Evolutionary conservation across 2,329 filamentous ascomycete species (phyloP).

Genomic region (Fusarium nodosum): DNA sequence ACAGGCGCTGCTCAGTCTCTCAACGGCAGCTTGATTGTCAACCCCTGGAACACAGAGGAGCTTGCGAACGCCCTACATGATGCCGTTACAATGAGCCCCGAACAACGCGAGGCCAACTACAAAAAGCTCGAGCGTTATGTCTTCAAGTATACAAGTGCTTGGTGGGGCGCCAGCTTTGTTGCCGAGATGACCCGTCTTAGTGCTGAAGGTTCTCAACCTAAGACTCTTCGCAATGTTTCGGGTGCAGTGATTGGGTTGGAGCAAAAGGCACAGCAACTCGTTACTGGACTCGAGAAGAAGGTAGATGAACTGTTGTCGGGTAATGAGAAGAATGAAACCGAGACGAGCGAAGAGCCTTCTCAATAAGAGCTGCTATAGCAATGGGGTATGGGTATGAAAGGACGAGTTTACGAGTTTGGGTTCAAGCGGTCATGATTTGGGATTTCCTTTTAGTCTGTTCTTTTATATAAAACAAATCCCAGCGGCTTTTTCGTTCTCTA

Average conservation of each 20-base stretch:
- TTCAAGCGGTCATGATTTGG: constrained; percentile 46
- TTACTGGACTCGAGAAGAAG: constrained; percentile 44
- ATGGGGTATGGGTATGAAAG: constrained; percentile 35
- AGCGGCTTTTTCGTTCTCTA: not conserved
- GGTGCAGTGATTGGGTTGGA: constrained; percentile 55
- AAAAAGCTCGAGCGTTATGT: constrained; percentile 94
- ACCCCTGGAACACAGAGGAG: constrained; percentile 99
- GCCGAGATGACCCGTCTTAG: constrained; percentile 77
- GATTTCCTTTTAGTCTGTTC: constrained; percentile 35
- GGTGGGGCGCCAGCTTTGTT: constrained; percentile 96
- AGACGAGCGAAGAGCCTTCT: constrained; percentile 18
- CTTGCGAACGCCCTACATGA: constrained; percentile 93
- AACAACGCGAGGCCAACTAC: constrained; percentile 88
- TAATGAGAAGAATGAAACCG: constrained; percentile 38
- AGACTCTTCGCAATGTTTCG: constrained; percentile 59
- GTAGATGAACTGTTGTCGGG: constrained; percentile 28
- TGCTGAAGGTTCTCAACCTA: constrained; percentile 55
- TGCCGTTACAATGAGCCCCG: constrained; percentile 94
- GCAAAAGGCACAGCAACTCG: constrained; percentile 49
- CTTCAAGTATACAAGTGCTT: constrained; percentile 96
- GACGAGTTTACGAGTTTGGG: constrained; percentile 45
- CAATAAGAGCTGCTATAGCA: constrained; percentile 33
- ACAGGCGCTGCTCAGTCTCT: constrained; percentile 94
- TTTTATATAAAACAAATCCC: constrained; percentile 27
- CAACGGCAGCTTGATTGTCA: constrained; percentile 93